Percentiles rank a stretch among this genome's conserved stretches.
Conservation (phyloP, 1,139 yeast species). For the Magnusiomyces paraingens region DNA sequence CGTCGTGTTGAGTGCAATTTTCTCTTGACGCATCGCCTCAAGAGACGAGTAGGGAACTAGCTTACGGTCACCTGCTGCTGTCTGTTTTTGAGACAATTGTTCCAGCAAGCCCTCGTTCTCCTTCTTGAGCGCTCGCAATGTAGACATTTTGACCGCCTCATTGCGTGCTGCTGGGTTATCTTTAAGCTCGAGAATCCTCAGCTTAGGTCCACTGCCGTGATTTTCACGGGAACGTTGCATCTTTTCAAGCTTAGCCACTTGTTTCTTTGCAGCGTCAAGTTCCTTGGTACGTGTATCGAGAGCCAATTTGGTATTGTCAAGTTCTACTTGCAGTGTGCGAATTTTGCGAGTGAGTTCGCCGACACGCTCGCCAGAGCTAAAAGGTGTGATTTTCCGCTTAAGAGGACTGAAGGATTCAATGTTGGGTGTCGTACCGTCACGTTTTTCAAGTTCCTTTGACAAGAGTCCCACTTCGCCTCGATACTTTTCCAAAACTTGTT, state of each 20-base stretch:
- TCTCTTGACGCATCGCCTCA: constrained; percentile 56
- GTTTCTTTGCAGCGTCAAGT: constrained; percentile 31
- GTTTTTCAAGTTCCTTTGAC: constrained; percentile 35
- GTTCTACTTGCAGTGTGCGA: constrained; percentile 28
- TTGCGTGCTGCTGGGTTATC: constrained; percentile 62
- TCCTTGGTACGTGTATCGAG: constrained; percentile 24
- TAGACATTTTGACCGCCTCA: constrained; percentile 53
- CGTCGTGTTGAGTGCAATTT: constrained; percentile 42
- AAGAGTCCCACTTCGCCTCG: constrained; percentile 47
- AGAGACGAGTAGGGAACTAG: constrained; percentile 57
- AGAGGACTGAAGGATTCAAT: constrained; percentile 8
- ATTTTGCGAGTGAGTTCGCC: constrained; percentile 30
- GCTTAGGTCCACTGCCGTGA: constrained; percentile 28
- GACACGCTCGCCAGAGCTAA: constrained; percentile 33
- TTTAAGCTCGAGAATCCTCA: constrained; percentile 56
- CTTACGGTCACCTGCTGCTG: constrained; percentile 20
- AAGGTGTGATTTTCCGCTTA: constrained; percentile 14
- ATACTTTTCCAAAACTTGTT: constrained; percentile 50
- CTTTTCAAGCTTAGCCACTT: constrained; percentile 39
- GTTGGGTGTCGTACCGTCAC: constrained; percentile 24
- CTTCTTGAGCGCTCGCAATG: constrained; percentile 45
- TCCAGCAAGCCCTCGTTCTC: constrained; percentile 56
- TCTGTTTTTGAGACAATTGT: constrained; percentile 20
- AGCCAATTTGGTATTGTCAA: constrained; percentile 21
- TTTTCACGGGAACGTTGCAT: constrained; percentile 33